Base-by-base conservation (phyloP, 1,284 basidiomycete genomes). In the Pascua guehoae region DNA sequence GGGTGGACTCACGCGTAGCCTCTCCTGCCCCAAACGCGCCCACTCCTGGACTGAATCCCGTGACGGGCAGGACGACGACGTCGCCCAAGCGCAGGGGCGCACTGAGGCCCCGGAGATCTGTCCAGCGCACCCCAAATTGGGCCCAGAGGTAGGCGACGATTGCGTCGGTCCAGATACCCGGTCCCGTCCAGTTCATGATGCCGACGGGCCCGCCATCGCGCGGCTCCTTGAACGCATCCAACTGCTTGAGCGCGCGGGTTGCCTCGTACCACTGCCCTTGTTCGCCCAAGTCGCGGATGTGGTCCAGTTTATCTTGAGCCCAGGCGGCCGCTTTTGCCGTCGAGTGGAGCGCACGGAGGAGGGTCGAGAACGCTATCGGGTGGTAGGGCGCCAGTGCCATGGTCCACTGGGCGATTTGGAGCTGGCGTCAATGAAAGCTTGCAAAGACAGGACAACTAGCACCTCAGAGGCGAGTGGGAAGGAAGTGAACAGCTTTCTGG, bases 391-490 rank as follows among this genome's bases (percentile, higher is more conserved):
- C 64, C 0, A 72, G 66, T 4, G 71, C 67, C 59, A 79, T 70
- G 2, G 78, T 79, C 78, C 78, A 79, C 64, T 79, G 77, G 2
- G 70, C 71, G n/a, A 79, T 72, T 61, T 78, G 77, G 14, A 79
- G 62, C 72, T 73, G 17, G 47, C n/a, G 38, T 54, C 16, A 44
- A 38, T 15, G 15, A 9, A 32, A 51, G 9, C 12, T 32, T 12
- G 12, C 14, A 32, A 17, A 24, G 15, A 47, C 12, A 8, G 8
- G 16, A 14, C 4, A 41, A n/a, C 41, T 4, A 41, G 41, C 24
- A 32, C 24, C 3, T 32, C 24, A 32, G 24, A 32, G 24, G 7
- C 7, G 24, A 32, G 7, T 7, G 3, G 24, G 7, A 7, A 32
- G 24, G 24, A 32, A 7, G 7, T 3, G 7, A 32, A 7, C 24